A percentile compares a stretch with the other conserved stretches of the same genome.
phyloP scores from a whole-genome alignment of 1,284 basidiomycete genomes.

The Sporisorium sorghi region DNA sequence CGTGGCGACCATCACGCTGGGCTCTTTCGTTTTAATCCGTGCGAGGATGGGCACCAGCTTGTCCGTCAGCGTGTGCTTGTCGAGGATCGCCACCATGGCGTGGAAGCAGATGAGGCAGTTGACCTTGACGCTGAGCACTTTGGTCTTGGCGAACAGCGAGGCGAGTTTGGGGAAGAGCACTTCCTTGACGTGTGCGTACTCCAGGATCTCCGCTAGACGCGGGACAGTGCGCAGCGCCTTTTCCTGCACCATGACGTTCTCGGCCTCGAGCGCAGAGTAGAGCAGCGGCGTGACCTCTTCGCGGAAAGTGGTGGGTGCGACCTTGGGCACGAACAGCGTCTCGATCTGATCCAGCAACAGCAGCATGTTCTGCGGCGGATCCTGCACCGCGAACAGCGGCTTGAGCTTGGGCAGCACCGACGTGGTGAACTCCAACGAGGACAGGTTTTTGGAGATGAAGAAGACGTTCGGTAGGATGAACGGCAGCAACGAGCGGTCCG shows the following conservation, averaged over 20 bases:
- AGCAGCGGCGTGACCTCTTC: constrained; percentile 94
- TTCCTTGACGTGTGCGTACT: constrained; percentile 71
- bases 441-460: constrained; percentile 82
- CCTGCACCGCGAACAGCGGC: constrained; percentile 88
- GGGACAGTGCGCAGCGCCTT: constrained; percentile 86
- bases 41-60: constrained; percentile 92
- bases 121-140: constrained; percentile 78
- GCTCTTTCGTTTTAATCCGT: constrained; percentile 88
- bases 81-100: constrained; percentile 90
- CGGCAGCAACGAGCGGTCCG: constrained; percentile 75
- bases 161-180: constrained; percentile 64
- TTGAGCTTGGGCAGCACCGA: constrained; percentile 87
- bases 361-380: constrained; percentile 86
- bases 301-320: constrained; percentile 84
- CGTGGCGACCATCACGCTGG: constrained; percentile 76
- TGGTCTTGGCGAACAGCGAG: constrained; percentile 65
- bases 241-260: constrained; percentile 82
- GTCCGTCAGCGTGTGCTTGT: constrained; percentile 83
- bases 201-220: constrained; percentile 88
- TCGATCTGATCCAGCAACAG: constrained; percentile 81
- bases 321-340: constrained; percentile 85
- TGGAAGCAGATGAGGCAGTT: constrained; percentile 86
- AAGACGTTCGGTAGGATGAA: constrained; percentile 99
- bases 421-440: constrained; percentile 78
- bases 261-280: constrained; percentile 93